phyloP scores from a whole-genome alignment of 768 basidiomycete genomes.

The Mrakia hoshinonis region DNA sequence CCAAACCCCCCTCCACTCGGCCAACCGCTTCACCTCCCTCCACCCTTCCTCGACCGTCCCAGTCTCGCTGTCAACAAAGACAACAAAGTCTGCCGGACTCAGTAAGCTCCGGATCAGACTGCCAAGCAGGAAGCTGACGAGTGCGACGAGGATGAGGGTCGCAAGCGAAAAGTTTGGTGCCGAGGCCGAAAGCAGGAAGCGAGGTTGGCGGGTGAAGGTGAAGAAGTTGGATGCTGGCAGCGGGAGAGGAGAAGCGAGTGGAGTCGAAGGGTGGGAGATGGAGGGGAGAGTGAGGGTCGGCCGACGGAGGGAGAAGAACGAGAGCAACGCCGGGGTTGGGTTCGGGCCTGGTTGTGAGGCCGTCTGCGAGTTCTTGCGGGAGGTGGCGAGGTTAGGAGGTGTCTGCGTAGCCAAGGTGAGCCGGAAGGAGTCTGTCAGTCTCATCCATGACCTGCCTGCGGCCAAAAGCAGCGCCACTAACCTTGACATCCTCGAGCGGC shows the following conservation, averaged over 20 bases:
- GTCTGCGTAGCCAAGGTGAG: background rate
- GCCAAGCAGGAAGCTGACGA: conserved; percentile 86
- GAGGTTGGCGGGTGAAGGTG: background rate
- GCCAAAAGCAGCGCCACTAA: background rate
- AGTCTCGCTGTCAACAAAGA: conserved; percentile 44
- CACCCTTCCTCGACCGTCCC: conserved; percentile 48
- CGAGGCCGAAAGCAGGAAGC: background rate
- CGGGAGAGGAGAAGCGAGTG: background rate
- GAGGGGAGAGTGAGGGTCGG: background rate
- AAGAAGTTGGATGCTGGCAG: background rate
- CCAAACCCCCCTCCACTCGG: conserved; percentile 70
- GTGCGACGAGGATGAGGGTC: conserved; percentile 63
- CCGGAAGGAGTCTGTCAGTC: background rate
- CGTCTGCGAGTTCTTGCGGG: background rate
- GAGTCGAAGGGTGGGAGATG: too few relatives aligned
- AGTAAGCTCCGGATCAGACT: conserved; percentile 79
- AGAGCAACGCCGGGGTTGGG: background rate
- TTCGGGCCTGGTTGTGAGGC: background rate
- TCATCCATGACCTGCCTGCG: background rate
- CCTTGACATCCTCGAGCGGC: conserved; percentile 8
- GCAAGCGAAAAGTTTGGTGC: conserved; percentile 44
- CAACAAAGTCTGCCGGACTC: conserved; percentile 82
- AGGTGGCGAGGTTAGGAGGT: background rate
- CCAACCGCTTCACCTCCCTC: conserved; percentile 72
- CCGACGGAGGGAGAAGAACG: conserved; percentile 6